Conservation (phyloP, 345 rosid genomes). For the Luvunga scandens region DNA sequence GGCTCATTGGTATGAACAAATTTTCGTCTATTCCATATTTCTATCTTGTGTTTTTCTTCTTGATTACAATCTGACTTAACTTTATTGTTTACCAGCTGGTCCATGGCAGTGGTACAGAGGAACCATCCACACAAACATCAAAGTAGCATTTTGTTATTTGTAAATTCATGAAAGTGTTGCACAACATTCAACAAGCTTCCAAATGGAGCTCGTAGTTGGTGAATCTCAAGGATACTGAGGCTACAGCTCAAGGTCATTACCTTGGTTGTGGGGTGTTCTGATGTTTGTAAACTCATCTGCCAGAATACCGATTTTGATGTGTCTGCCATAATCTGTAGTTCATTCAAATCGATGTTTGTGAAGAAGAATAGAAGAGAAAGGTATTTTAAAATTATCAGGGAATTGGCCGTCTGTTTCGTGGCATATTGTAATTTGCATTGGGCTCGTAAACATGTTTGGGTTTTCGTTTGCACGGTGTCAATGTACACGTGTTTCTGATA, state of each 20-base stretch:
- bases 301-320: background rate
- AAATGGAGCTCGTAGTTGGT: background rate
- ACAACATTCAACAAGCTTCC: background rate
- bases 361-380: too few relatives aligned
- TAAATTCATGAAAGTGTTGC: background rate
- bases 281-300: background rate
- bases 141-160: constrained; percentile 27
- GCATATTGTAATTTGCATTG: too few relatives aligned
- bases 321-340: background rate
- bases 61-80: background rate
- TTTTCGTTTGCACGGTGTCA: too few relatives aligned
- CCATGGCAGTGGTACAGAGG: constrained; percentile 43
- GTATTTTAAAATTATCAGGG: too few relatives aligned
- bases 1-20: constrained; percentile 68
- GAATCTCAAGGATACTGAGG: background rate
- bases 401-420: too few relatives aligned
- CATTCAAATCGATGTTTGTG: too few relatives aligned
- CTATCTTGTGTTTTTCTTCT: background rate
- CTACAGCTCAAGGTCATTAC: background rate
- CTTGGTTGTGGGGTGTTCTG: background rate
- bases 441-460: too few relatives aligned
- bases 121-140: constrained; percentile 31
- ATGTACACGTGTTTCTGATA: too few relatives aligned
- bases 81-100: constrained; percentile 43
- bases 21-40: background rate